phyloP scores from a whole-genome alignment of 768 basidiomycete species.

The Lenzites betulinus region DNA sequence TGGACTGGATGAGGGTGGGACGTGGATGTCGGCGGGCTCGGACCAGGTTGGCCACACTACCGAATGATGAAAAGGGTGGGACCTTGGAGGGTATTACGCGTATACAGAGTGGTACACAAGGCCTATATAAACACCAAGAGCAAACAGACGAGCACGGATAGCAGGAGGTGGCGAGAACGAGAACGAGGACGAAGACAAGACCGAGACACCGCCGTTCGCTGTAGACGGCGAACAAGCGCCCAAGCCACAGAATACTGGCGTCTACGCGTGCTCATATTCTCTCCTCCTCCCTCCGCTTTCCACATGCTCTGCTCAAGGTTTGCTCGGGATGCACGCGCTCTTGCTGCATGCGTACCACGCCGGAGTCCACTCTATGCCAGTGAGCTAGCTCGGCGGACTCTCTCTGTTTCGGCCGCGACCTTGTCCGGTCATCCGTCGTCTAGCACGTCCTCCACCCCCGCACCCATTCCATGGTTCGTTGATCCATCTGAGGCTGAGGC shows the following conservation, averaged over 20 bases:
- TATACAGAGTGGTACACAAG: too few relatives aligned
- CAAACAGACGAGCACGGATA: too few relatives aligned
- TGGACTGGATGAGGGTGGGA: too few relatives aligned
- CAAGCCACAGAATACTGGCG: neutral
- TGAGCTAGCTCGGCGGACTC: conserved; percentile 7
- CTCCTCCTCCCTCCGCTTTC: neutral
- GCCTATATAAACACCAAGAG: too few relatives aligned
- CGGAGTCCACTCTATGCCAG: neutral
- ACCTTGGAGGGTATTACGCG: too few relatives aligned
- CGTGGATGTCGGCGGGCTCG: too few relatives aligned
- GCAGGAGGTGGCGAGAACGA: too few relatives aligned
- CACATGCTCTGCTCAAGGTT: conserved; percentile 7
- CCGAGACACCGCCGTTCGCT: too few relatives aligned
- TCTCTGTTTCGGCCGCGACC: conserved; percentile 12
- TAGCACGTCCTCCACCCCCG: neutral
- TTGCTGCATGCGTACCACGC: neutral
- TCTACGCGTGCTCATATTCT: neutral
- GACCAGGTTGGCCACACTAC: too few relatives aligned
- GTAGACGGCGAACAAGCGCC: too few relatives aligned
- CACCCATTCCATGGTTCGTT: conserved; percentile 67
- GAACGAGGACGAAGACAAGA: too few relatives aligned
- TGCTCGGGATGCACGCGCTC: neutral
- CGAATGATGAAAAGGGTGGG: too few relatives aligned
- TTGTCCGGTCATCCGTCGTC: conserved; percentile 7
- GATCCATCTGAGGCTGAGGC: conserved; percentile 41